Evolutionary conservation across 2,329 filamentous ascomycete genomes (phyloP).

Genomic region (Ceratocystis papillata): DNA sequence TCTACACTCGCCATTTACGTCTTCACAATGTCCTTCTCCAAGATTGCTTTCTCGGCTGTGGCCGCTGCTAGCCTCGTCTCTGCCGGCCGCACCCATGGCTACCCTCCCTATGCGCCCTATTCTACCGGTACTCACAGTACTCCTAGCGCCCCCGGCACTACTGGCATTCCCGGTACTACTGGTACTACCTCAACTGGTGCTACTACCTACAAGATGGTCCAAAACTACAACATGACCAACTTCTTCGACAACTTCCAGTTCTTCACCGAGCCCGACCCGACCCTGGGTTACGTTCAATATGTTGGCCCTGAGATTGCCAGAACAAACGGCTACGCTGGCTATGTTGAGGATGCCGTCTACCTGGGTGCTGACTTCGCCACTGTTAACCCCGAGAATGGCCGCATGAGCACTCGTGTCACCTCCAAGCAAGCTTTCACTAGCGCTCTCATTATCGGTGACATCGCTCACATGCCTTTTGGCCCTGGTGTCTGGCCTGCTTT

Average conservation of each 20-base stretch:
- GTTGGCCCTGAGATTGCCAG: conserved; percentile 48
- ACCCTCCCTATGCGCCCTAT: neutral
- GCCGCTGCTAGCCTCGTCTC: conserved; percentile 12
- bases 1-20: no score
- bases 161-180: neutral
- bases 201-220: conserved; percentile 37
- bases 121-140: neutral
- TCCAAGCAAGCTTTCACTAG: conserved; percentile 56
- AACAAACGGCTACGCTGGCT: conserved; percentile 47
- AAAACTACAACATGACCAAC: conserved; percentile 42
- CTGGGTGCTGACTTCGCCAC: conserved; percentile 59
- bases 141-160: neutral
- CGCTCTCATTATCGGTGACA: conserved; percentile 62
- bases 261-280: conserved; percentile 53
- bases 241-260: conserved; percentile 49
- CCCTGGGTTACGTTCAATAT: conserved; percentile 63
- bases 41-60: conserved; percentile 15
- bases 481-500: conserved; percentile 66
- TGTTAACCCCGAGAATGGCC: conserved; percentile 45
- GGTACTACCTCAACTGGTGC: neutral
- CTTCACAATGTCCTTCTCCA: conserved; percentile 19
- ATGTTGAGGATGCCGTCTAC: conserved; percentile 46
- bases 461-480: conserved; percentile 64
- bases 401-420: conserved; percentile 58
- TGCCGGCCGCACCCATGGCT: neutral